Evolutionary conservation across 345 rosid genomes (phyloP), one percentile per base, ranked within the genome.

Genomic region (Noccaea caerulescens): DNA sequence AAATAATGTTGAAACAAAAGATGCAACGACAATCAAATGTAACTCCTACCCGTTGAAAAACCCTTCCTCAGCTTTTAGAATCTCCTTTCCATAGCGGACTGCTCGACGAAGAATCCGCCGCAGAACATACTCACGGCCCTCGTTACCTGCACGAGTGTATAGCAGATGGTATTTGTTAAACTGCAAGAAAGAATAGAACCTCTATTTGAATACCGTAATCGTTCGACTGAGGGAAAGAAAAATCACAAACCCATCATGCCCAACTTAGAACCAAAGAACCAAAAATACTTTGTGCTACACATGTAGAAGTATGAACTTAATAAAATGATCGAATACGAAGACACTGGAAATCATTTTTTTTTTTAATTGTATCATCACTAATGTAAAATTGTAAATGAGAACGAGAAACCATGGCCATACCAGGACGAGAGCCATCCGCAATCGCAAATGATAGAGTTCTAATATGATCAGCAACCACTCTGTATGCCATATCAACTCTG

Each of bases 371-470:
- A 46, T 23, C 14, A 69, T 8, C 39, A 69, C 8, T 27, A 58
- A 45, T 16, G 43, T 50, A 51, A 41, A 16, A 58, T 34, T 14
- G 43, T 50, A 51, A 41, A 16, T 18, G 66, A 51, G 49, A 46
- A 38, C 49, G 46, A 61, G 39, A 62, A 75, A 39, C 25, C 23
- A 61, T 7, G 52, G 44, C 2, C 37, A 13, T 79, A 94, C 99
- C 99, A 82, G 99, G 99, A 66, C 93, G 84, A 76, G 99, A 90
- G 61, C 99, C 98, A 80, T 94, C 99, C 56, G 98, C 98, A 77
- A 94, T 94, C 20, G 98, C 98, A 87, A 94, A 84, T 11, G 98
- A 91, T 27, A 94, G 72, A 52, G 99, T 94, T 79, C 98, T 89
- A 39, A 92, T 89, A 72, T 94, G 98, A 73, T 94, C 98, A 64